Evolutionary conservation across 1,284 basidiomycete species (phyloP), one percentile per base, ranked within the genome.

Genomic region (Malassezia japonica): DNA sequence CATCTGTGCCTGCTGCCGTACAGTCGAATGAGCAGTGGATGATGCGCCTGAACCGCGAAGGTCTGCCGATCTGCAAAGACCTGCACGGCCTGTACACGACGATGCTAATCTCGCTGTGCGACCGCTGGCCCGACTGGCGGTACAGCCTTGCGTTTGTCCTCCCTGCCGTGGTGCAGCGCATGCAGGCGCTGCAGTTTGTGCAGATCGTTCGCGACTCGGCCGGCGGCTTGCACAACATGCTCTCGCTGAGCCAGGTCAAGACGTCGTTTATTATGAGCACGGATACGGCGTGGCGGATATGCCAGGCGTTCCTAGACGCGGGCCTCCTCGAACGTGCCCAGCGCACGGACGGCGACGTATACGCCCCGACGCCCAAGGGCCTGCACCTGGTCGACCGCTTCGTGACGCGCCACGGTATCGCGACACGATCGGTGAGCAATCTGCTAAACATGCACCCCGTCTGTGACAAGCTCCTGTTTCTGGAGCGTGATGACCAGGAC

Each of bases 241-340:
- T 99, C 73, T 85, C 98, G 67, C 96, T 94, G 62, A 98, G 92
- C 1, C 98, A 94, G 0, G 98, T 94, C 5, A 98, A 92, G 8
- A 99, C 94, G 36, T 98, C 94, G 20, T 99, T 99, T 76, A 91
- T 89, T 57, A 98, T 99, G 94, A 90, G 88, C 60, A 83, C 90
- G 61, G 92, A 98, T 40, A 98, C 98, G 86, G 94, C 94, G 56
- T 94, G 95, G 77, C 89, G 88, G 29, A 96, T 98, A 82, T 89
- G 89, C 75, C 92, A 98, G 75, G 91, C 96, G 71, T 98, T 96
- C 72, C 92, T 99, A 86, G 92, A 98, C 61, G 91, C 92, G 44
- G 85, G 90, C 56, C 80, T 98, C 59, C 90, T 98, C 61, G 91
- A 40, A 27, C 40, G 40, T 2, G 16, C 32, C n/a, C 33, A 28